Base-by-base conservation (phyloP, 768 basidiomycete species). In the Leucocoprinus leucothites region DNA sequence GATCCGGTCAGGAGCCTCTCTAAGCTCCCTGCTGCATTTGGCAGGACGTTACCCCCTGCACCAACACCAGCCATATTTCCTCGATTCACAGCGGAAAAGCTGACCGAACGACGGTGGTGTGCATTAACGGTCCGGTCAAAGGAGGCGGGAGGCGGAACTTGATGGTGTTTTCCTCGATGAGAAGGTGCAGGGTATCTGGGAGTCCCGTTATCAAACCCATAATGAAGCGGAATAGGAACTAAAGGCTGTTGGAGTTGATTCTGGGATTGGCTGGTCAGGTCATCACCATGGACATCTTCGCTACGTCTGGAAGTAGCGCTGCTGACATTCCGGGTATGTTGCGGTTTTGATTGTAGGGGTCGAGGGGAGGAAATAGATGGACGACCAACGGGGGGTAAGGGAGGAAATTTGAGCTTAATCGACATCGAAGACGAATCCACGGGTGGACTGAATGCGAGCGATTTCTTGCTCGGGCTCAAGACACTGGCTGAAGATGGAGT, bases 1-100 rank as follows among this genome's bases (percentile, higher is more conserved):
- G 52, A 46, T 78, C 67, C 54, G 77, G 69, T 40, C 9, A 36
- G 45, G 19, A 41, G 40, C 26, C 36, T 47, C 16, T 60, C 56
- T 22, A 64, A 57, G 11, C 51, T 43, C 4, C 54, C 43, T 34
- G 60, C 38, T 40, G 25, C 36, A 47, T 36, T 65, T 65, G 48
- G 62, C 60, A 51, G 50, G 51, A 6, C 42, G 62, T 51, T 57
- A 53, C 53, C 62, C 57, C 61, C 56, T 46, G 53, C 59, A 62
- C 59, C 54, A 61, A 63, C 41, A 35, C 51, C 44, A 51, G 53
- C 13, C 14, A 18, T 54, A 44, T 57, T 58, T 35, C 60, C 64
- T 42, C 58, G 18, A 31, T 36, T 58, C 14, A 58, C 34, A 24
- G 51, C 25, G 28, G 52, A 26, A 25, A 53, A 45, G 52, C 18